Evolutionary conservation across 2,329 filamentous ascomycete genomes (phyloP).

Genomic region (Pseudopithomyces maydicus): DNA sequence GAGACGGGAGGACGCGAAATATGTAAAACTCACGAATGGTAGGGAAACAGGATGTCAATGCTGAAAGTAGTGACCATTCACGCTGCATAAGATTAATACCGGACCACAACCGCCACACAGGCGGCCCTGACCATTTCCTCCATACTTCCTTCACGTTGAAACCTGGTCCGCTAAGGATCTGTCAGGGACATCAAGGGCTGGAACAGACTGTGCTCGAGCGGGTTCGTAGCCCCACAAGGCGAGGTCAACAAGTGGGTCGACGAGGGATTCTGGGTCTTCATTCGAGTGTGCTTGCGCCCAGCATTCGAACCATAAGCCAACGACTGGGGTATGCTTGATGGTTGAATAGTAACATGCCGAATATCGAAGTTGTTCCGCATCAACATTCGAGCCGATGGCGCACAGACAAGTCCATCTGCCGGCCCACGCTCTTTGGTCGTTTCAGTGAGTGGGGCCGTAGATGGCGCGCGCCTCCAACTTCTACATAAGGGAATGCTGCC

Average conservation of each 20-base stretch:
- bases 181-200: constrained; percentile 1
- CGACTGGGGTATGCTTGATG: neutral
- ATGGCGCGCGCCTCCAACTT: neutral
- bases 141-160: constrained; percentile 10
- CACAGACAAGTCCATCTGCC: neutral
- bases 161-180: constrained; percentile 7
- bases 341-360: neutral
- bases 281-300: neutral
- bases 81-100: constrained; percentile 1
- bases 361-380: neutral
- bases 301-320: neutral
- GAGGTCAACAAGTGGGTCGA: neutral
- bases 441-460: constrained; percentile 4
- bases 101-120: neutral
- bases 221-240: constrained; percentile 3
- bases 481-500: neutral
- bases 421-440: neutral
- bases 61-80: neutral
- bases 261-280: neutral
- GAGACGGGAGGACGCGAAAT: constrained; percentile 1
- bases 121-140: neutral
- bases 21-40: neutral
- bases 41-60: neutral
- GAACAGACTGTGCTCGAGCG: neutral
- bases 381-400: neutral